A percentile compares a stretch with the other conserved stretches of the same genome.
These are phyloP conservation scores for Penicillium waksmanii DNA, from an alignment of 495 filamentous ascomycete genomes.

Conservation along the genomic window DNA sequence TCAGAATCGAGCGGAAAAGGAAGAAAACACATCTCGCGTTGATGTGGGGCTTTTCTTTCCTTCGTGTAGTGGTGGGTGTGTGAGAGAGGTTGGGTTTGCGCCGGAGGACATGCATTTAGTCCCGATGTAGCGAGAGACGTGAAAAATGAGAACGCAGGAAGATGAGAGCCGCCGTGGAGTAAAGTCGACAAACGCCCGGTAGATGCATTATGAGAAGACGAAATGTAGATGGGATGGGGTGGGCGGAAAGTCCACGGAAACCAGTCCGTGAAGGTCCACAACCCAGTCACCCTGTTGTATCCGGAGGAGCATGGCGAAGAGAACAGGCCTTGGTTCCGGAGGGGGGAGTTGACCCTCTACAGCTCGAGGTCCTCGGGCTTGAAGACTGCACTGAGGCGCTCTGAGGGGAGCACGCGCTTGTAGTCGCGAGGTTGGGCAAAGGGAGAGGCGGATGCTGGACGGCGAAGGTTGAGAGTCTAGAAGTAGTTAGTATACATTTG, in stretches of 20 bases:
- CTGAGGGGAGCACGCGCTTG: slow-evolving; percentile 45
- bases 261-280: slow-evolving; percentile 10
- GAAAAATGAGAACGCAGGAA: not conserved
- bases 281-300: not conserved
- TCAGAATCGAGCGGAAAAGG: slow-evolving; percentile 16
- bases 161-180: slow-evolving; percentile 22
- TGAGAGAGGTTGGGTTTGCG: not conserved
- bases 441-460: slow-evolving; percentile 45
- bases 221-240: not conserved
- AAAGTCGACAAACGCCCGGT: slow-evolving; percentile 38
- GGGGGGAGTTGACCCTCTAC: slow-evolving; percentile 9
- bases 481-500: slow-evolving; percentile 20
- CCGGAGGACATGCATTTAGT: slow-evolving; percentile 1
- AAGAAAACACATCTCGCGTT: slow-evolving; percentile 1
- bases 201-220: slow-evolving; percentile 33
- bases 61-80: not conserved
- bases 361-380: slow-evolving; percentile 29
- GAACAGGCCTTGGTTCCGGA: not conserved
- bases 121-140: slow-evolving; percentile 1
- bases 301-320: slow-evolving; percentile 4
- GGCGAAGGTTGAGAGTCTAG: slow-evolving; percentile 48
- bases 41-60: not conserved
- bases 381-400: slow-evolving; percentile 38
- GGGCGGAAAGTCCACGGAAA: slow-evolving; percentile 3
- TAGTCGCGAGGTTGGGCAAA: slow-evolving; percentile 51